Evolutionary conservation across 441 rosid species (phyloP).

Genomic region (Metrosideros polymorpha): DNA sequence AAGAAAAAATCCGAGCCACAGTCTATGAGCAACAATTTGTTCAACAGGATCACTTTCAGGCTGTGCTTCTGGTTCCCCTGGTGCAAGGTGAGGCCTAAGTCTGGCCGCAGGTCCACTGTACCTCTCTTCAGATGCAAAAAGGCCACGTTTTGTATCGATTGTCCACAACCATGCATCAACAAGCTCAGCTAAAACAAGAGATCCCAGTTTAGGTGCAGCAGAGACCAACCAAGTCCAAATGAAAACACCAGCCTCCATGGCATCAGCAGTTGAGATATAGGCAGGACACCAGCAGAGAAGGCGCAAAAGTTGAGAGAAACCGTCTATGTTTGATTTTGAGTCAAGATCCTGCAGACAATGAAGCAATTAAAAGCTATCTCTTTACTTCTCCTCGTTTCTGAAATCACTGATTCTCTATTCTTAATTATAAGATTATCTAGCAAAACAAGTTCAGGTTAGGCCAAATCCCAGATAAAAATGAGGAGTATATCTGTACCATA

Average conservation of each 20-base stretch:
- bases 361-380: neutral
- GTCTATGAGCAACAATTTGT: slow-evolving; percentile 91
- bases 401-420: neutral
- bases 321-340: slow-evolving; percentile 73
- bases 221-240: slow-evolving; percentile 99
- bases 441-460: neutral
- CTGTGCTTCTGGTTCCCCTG: slow-evolving; percentile 81
- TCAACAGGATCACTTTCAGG: slow-evolving; percentile 80
- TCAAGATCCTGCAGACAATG: slow-evolving; percentile 45
- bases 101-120: slow-evolving; percentile 92
- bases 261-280: slow-evolving; percentile 86
- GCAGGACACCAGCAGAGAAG: slow-evolving; percentile 99
- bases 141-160: slow-evolving; percentile 92
- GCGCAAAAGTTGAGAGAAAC: slow-evolving; percentile 85
- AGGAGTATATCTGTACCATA: slow-evolving; percentile 43
- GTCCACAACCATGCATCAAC: slow-evolving; percentile 99
- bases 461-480: neutral
- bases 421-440: neutral
- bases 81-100: slow-evolving; percentile 89
- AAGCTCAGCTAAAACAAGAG: slow-evolving; percentile 94
- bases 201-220: slow-evolving; percentile 90
- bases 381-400: neutral
- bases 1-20: slow-evolving; percentile 94
- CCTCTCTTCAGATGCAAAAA: slow-evolving; percentile 80
- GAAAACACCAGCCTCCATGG: slow-evolving; percentile 97